Conservation (phyloP, 73 alveolate genomes). For the Symbiodinium natans region DNA sequence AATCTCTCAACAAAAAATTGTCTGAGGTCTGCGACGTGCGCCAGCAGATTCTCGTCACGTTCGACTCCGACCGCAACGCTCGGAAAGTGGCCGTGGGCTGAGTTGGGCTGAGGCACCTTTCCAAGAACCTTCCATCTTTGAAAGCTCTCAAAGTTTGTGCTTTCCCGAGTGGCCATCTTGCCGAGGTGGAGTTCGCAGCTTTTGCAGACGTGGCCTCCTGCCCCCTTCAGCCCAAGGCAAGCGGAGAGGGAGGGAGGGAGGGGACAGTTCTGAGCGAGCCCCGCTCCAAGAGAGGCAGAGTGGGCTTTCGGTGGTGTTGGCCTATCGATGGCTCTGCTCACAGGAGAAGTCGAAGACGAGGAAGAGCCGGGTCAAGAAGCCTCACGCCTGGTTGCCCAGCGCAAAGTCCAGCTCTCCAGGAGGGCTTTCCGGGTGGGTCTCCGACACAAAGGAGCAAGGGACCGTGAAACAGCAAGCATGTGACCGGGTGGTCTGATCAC, state of each 20-base stretch:
- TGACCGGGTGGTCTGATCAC: no score
- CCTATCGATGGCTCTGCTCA: not conserved
- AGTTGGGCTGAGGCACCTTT: no score
- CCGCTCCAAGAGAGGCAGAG: not conserved
- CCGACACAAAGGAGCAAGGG: no score
- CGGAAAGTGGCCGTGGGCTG: constrained; percentile 36
- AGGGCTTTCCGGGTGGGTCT: not conserved
- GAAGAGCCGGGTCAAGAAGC: constrained; percentile 3
- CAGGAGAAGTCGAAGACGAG: not conserved
- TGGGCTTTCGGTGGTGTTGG: not conserved
- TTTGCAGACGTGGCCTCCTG: constrained; percentile 45
- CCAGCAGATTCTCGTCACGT: constrained; percentile 60
- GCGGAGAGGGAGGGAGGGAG: no score
- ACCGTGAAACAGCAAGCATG: no score
- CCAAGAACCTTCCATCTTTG: no score
- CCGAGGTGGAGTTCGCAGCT: constrained; percentile 53
- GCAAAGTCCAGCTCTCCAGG: not conserved
- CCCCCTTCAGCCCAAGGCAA: constrained; percentile 73
- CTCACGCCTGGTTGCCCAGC: constrained; percentile 11
- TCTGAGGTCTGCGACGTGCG: constrained; percentile 71
- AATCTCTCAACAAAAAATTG: no score
- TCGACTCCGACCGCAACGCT: constrained; percentile 42
- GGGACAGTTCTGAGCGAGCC: not conserved
- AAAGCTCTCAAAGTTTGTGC: no score
- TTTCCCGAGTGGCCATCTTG: no score